Evolutionary conservation across 371 early-diverging fungal genomes (phyloP), one percentile per base, ranked within the genome.

Genomic region (Encephalitozoon cuniculi): DNA sequence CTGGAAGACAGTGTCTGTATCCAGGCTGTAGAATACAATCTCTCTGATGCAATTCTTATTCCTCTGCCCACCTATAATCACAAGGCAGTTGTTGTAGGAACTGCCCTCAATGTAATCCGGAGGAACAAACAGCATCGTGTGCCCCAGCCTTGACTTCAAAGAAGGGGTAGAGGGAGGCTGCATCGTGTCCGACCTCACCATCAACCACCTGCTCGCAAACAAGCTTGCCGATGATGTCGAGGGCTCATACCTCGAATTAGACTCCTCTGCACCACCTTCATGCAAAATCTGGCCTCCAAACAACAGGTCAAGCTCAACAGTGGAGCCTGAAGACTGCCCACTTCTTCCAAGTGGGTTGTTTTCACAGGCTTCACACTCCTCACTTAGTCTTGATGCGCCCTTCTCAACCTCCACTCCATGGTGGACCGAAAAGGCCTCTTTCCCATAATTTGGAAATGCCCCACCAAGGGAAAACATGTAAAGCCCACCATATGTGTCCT

Each of bases 101-200:
- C 40, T 64, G 9, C 63, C 51, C 3, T 52, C 32, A 15, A 59
- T 30, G 49, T 75, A 26, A 11, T 37, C 55, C 7, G 25, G 28
- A 23, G 71, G 55, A 44, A 75, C 68, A 40, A 68, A 66, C 8
- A 75, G 6, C 21, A 68, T 28, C 2, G 4, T 26, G 39, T 75
- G 75, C 44, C 68, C 75, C 15, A 75, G 9, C 59, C 75, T 68
- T 1, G 68, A 67, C 63, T 59, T 75, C n/a, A 75, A 8, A 4
- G n/a, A 7, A 15, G 75, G 75, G 0, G 75, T 54, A 15, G 23
- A 18, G 2, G 51, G 5, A 26, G 65, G 41, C n/a, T 64, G 64
- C 23, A 21, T 9, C 12, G 4, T 41, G 30, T 37, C 30, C 0
- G 40, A 41, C 34, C 53, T 18, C 55, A 63, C 7, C 26, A 26